These are phyloP conservation scores for Termitomyces bulborhizus DNA, from an alignment of 768 basidiomycete species.

Conservation along the genomic window DNA sequence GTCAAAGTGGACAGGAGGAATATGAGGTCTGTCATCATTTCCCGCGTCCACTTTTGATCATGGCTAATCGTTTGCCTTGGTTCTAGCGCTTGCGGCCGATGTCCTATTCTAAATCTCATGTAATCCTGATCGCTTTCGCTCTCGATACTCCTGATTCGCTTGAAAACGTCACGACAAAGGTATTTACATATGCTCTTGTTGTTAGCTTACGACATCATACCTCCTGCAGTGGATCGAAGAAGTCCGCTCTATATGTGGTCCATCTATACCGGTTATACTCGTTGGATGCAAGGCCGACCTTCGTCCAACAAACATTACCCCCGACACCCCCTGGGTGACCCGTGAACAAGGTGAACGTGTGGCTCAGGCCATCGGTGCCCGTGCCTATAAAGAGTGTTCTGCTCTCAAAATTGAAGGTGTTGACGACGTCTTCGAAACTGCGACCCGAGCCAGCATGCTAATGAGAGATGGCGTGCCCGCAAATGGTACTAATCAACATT, in stretches of 20 bases:
- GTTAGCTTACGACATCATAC: constrained; percentile 11
- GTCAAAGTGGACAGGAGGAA: constrained; percentile 88
- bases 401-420: constrained; percentile 88
- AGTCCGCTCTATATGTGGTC: constrained; percentile 93
- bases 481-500: constrained; percentile 30
- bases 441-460: constrained; percentile 93
- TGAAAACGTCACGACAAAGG: constrained; percentile 94
- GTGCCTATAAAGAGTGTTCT: constrained; percentile 93
- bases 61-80: constrained; percentile 1
- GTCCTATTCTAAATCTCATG: constrained; percentile 97
- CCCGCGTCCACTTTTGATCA: background rate
- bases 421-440: constrained; percentile 96
- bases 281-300: constrained; percentile 97
- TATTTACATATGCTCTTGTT: constrained; percentile 21
- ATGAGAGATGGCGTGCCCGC: constrained; percentile 79
- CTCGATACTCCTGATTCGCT: constrained; percentile 96
- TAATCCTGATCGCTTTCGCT: constrained; percentile 96
- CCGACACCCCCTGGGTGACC: constrained; percentile 51
- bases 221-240: constrained; percentile 90
- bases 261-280: constrained; percentile 86
- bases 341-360: constrained; percentile 77
- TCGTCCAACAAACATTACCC: constrained; percentile 49
- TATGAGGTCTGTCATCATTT: constrained; percentile 64
- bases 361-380: constrained; percentile 80
- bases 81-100: constrained; percentile 85